Percentiles rank a stretch among this genome's conserved stretches.
Conservation (phyloP, 441 rosid genomes). For the Populus tomentosa region DNA sequence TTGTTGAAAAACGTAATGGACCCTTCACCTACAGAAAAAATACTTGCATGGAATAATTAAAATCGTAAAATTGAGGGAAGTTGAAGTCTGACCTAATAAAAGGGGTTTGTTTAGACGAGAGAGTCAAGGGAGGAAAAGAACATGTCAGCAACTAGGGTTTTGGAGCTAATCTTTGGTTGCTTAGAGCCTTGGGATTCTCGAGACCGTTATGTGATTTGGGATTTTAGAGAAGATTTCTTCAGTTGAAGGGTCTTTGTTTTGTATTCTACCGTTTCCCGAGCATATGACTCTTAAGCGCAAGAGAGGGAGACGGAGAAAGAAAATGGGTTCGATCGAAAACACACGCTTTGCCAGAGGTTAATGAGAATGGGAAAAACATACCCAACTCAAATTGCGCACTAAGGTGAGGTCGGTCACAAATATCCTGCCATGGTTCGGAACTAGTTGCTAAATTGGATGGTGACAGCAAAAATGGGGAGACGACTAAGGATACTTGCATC, state of each 20-base stretch:
- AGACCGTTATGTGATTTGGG: slow-evolving; percentile 34
- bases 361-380: neutral
- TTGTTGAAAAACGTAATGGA: slow-evolving; percentile 32
- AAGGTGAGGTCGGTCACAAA: neutral
- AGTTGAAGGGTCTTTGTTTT: slow-evolving; percentile 33
- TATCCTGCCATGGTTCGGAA: neutral
- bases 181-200: slow-evolving; percentile 51
- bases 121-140: slow-evolving; percentile 43
- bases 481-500: no score
- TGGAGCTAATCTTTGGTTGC: slow-evolving; percentile 46
- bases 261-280: neutral
- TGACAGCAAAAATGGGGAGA: neutral
- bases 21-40: slow-evolving; percentile 43
- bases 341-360: slow-evolving; percentile 17
- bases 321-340: slow-evolving; percentile 25
- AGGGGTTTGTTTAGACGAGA: slow-evolving; percentile 3
- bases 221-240: slow-evolving; percentile 13
- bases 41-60: slow-evolving; percentile 14
- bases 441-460: neutral
- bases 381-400: neutral
- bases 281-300: no score
- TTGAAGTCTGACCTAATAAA: slow-evolving; percentile 54
- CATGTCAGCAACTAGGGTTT: slow-evolving; percentile 44
- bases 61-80: slow-evolving; percentile 26
- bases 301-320: neutral